Percentiles rank a stretch among this genome's conserved stretches.
phyloP scores from a whole-genome alignment of 176 grass and related monocot genomes.

The Eremochloa ophiuroides region DNA sequence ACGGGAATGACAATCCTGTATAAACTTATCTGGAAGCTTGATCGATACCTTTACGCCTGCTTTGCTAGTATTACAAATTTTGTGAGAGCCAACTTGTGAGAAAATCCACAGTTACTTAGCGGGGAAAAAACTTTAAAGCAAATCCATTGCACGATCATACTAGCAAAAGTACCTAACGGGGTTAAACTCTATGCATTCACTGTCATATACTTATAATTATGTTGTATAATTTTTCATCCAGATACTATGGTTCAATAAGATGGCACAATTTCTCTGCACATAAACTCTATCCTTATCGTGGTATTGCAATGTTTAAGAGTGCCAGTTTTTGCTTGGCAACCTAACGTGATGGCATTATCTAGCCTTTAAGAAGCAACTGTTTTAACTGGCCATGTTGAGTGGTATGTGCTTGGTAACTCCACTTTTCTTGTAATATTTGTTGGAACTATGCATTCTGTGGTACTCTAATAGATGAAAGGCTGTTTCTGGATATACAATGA shows the following conservation, averaged over 20 bases:
- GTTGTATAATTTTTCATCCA: not conserved
- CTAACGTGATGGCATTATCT: not conserved
- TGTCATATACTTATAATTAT: not conserved
- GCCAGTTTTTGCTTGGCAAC: not conserved
- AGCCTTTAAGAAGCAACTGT: not conserved
- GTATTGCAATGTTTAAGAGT: not conserved
- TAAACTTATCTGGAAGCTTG: not conserved
- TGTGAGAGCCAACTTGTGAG: not conserved
- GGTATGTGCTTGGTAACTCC: not conserved
- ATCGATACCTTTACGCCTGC: not conserved
- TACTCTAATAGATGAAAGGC: conserved; percentile 12
- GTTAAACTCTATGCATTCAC: not conserved
- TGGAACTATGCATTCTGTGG: not conserved
- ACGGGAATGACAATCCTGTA: not conserved
- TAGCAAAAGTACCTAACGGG: not conserved
- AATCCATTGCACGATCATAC: not conserved
- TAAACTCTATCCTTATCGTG: not conserved
- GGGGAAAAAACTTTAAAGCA: not conserved
- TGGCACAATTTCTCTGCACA: not conserved
- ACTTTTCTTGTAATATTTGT: conserved; percentile 8
- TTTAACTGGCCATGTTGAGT: not conserved
- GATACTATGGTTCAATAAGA: not conserved
- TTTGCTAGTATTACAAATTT: not conserved
- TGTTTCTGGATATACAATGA: conserved; percentile 29
- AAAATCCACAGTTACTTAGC: not conserved